Evolutionary conservation across 768 basidiomycete species (phyloP).

Genomic region (Tylopilus sp.): DNA sequence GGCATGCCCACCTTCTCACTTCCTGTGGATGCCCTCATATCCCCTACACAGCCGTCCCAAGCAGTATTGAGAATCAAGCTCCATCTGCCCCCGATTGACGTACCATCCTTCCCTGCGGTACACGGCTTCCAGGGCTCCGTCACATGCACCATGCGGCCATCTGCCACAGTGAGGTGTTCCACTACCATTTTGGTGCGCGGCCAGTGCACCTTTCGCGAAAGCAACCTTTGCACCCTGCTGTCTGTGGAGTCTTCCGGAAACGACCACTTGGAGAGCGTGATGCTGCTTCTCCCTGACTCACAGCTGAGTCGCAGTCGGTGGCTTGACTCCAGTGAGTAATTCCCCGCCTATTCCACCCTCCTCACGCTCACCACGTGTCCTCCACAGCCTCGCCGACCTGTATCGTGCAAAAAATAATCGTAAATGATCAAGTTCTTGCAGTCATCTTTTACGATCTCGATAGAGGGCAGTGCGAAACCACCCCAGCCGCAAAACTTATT

Average conservation of each 20-base stretch:
- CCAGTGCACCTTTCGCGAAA: conserved; percentile 51
- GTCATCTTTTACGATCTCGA: conserved; percentile 68
- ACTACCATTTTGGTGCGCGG: conserved; percentile 57
- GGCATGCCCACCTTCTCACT: conserved; percentile 64
- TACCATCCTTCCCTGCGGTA: conserved; percentile 50
- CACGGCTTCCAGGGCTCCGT: conserved; percentile 63
- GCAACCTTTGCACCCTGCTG: conserved; percentile 35
- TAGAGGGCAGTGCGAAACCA: conserved; percentile 45
- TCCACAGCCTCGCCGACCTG: conserved; percentile 46
- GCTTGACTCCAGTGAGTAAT: conserved; percentile 61
- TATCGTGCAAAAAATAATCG: conserved; percentile 67
- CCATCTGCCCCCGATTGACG: conserved; percentile 51
- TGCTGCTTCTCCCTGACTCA: conserved; percentile 65
- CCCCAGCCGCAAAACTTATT: conserved; percentile 61
- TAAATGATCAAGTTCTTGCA: conserved; percentile 61
- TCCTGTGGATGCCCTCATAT: conserved; percentile 52
- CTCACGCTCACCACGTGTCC: conserved; percentile 32
- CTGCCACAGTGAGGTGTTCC: conserved; percentile 54
- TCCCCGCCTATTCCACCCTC: conserved; percentile 8
- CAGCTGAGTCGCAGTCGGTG: conserved; percentile 63
- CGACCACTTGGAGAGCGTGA: conserved; percentile 45
- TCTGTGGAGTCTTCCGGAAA: conserved; percentile 47
- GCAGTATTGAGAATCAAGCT: conserved; percentile 58
- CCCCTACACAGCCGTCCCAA: conserved; percentile 38
- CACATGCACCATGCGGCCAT: conserved; percentile 52